Evolutionary conservation across 768 basidiomycete genomes (phyloP).

Genomic region (Epithele typhae): DNA sequence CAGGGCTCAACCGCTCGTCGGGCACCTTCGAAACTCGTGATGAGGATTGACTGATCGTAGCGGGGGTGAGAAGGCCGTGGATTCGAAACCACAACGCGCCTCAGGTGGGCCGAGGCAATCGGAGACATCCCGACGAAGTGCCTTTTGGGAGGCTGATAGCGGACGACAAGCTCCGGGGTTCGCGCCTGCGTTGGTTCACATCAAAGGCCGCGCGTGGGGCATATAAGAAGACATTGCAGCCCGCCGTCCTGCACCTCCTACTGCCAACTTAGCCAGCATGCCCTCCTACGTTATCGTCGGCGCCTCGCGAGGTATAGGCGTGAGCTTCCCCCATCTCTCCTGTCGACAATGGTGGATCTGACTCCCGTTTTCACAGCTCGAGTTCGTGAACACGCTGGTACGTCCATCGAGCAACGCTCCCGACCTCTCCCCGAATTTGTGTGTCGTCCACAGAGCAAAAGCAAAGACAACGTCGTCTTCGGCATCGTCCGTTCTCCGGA

Average conservation of each 20-base stretch:
- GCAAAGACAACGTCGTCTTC: slow-evolving; percentile 19
- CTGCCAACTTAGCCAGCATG: slow-evolving; percentile 6
- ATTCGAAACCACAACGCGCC: too few species aligned
- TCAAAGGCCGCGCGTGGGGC: too few species aligned
- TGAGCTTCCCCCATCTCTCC: slow-evolving; percentile 1
- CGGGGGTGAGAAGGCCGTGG: too few species aligned
- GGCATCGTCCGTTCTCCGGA: slow-evolving; percentile 19
- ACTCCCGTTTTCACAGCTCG: slow-evolving; percentile 8
- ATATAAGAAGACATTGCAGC: too few species aligned
- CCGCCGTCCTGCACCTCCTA: neutral
- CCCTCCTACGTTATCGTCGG: slow-evolving; percentile 23
- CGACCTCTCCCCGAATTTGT: neutral
- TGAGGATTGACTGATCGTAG: too few species aligned
- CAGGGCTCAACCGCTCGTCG: too few species aligned
- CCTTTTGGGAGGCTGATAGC: too few species aligned
- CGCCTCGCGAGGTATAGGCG: slow-evolving; percentile 24
- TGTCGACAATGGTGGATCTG: neutral
- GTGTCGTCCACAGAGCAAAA: slow-evolving; percentile 5
- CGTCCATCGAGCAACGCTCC: neutral
- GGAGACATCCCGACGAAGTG: too few species aligned
- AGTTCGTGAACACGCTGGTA: slow-evolving; percentile 23
- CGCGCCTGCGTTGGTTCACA: too few species aligned
- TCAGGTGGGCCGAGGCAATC: too few species aligned
- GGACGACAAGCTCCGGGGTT: too few species aligned
- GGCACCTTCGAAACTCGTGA: too few species aligned